Base-by-base conservation (phyloP, 371 early-diverging fungal species). In the Syncephalastrum contaminatum region DNA sequence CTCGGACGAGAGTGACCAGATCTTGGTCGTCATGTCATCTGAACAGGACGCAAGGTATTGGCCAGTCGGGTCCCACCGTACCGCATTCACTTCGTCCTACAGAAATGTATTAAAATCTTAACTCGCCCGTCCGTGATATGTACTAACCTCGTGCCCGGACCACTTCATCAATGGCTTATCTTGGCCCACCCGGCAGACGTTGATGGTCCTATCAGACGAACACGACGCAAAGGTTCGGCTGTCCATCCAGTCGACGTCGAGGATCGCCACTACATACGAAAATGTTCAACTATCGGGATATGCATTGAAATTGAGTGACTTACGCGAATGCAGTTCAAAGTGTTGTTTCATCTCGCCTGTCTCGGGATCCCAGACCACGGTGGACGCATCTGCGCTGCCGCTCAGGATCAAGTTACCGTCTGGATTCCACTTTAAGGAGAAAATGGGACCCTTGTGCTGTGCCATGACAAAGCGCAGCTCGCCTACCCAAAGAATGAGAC, bases 191-290 rank as follows among this genome's bases (percentile, higher is more conserved):
- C 80, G 80, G 74, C 94, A 96, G 0, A 98, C 87, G 45, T 78
- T 84, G 8, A 97, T 88, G 4, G 79, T 78, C 42, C 83, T 83
- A 67, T 98, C 98, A 3, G 85, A 81, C 12, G 95, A 93, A 56
- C 91, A 90, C 0, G 96, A 91, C 2, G 97, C 96, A 80, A 97
- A 94, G 6, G 92, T 96, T 3, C 70, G 70, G 60, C 93, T 88
- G 66, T 95, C 93, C 60, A 84, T 81, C 98, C 98, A 98, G 65
- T 92, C 97, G 4, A 94, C 87, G 71, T 96, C 96, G 53, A 96
- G 73, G 43, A 82, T 93, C 41, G 83, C 86, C 64, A 75, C 84
- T 77, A 43, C 15, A 52, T 59, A 50, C 46, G 44, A 51, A 43
- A 5, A 30, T 10, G 36, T 30, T 30, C 36, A 30, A 8, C 10